phyloP scores from a whole-genome alignment of 2,329 filamentous ascomycete species.

The Pseudomassariella vexata region DNA sequence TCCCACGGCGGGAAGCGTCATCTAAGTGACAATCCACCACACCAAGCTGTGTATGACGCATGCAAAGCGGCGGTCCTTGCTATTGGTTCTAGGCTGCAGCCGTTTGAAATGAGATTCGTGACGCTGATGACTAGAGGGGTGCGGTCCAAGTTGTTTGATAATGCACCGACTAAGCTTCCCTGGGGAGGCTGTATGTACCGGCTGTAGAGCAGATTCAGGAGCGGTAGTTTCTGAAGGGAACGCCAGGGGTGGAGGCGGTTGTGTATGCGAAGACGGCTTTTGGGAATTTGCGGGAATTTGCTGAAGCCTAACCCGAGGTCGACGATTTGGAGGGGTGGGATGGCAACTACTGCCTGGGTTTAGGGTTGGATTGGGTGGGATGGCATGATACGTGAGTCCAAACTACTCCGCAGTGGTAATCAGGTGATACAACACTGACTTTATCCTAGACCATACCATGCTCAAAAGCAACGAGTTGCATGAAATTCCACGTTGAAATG shows the following conservation, averaged over 20 bases:
- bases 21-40: constrained; percentile 1
- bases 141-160: constrained; percentile 2
- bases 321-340: constrained; percentile 1
- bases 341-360: constrained; percentile 3
- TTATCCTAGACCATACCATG: too few relatives aligned
- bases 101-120: constrained; percentile 6
- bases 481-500: too few relatives aligned
- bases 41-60: constrained; percentile 4
- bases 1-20: constrained; percentile 4
- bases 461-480: too few relatives aligned
- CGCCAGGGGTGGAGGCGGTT: neutral
- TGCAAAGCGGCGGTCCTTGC: constrained; percentile 7
- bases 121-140: constrained; percentile 6
- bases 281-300: neutral
- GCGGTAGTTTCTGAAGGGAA: constrained; percentile 1
- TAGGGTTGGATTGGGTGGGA: constrained; percentile 5
- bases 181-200: constrained; percentile 1
- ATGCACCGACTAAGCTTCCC: constrained; percentile 1
- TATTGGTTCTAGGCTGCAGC: constrained; percentile 3
- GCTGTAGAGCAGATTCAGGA: neutral
- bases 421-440: too few relatives aligned
- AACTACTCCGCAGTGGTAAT: too few relatives aligned
- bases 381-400: too few relatives aligned
- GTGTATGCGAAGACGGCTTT: constrained; percentile 2
- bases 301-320: neutral